phyloP scores from a whole-genome alignment of 2,329 filamentous ascomycete genomes.

The Penicillium oxalicum region DNA sequence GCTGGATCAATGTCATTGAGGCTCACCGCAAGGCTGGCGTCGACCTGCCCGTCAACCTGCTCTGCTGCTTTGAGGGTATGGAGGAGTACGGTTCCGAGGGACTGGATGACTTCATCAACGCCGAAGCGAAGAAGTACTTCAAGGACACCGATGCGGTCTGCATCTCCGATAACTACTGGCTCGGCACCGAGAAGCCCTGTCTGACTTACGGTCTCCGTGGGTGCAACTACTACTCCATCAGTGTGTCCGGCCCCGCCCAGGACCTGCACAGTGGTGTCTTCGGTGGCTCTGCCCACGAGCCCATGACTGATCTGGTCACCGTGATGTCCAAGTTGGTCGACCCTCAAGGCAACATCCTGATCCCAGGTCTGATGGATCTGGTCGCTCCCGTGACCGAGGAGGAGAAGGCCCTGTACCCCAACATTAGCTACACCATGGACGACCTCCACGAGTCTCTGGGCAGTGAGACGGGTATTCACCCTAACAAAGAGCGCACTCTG shows the following conservation, averaged over 20 bases:
- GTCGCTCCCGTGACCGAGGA: conserved; percentile 83
- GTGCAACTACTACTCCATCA: conserved; percentile 95
- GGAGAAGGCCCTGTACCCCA: conserved; percentile 79
- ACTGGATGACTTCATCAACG: conserved; percentile 86
- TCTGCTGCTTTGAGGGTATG: conserved; percentile 99
- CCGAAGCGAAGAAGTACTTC: conserved; percentile 90
- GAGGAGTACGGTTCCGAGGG: conserved; percentile 98
- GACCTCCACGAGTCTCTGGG: conserved; percentile 89
- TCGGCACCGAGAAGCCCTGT: conserved; percentile 97
- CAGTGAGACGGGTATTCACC: conserved; percentile 77
- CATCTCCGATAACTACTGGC: conserved; percentile 99
- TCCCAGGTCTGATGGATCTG: conserved; percentile 89
- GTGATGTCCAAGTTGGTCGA: conserved; percentile 81
- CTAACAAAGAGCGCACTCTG: conserved; percentile 83
- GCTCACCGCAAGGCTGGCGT: conserved; percentile 92
- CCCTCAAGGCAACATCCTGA: conserved; percentile 83
- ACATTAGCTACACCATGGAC: conserved; percentile 93
- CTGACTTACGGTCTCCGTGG: conserved; percentile 94
- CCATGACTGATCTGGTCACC: conserved; percentile 90
- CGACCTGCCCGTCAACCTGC: conserved; percentile 92
- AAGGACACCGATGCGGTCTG: conserved; percentile 93
- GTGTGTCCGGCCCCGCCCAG: conserved; percentile 82
- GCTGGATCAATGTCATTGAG: conserved; percentile 97
- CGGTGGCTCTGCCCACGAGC: conserved; percentile 91
- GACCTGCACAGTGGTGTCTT: conserved; percentile 97